phyloP scores from a whole-genome alignment of 768 basidiomycete genomes.

The Rhizopogon salebrosus region DNA sequence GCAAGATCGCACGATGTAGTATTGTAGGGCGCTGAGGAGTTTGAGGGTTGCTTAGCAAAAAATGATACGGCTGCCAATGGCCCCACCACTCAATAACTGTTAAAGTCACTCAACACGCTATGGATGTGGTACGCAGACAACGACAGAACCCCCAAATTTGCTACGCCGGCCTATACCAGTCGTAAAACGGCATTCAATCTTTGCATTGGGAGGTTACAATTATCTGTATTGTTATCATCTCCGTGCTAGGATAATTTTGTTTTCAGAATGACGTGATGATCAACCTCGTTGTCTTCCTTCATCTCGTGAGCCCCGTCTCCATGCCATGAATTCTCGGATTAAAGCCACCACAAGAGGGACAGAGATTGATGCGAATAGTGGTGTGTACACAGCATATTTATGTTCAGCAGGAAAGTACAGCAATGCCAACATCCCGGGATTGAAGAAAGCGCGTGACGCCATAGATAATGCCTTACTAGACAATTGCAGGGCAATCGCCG shows the following conservation, averaged over 20 bases:
- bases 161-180: too few species aligned
- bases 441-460: slow-evolving; percentile 89
- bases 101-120: too few species aligned
- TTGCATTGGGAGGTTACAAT: neutral
- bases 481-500: slow-evolving; percentile 41
- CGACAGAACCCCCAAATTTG: too few species aligned
- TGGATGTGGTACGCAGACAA: too few species aligned
- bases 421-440: slow-evolving; percentile 92
- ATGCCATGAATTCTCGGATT: slow-evolving; percentile 65
- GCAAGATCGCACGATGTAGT: too few species aligned
- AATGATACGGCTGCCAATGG: neutral
- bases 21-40: neutral
- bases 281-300: slow-evolving; percentile 11
- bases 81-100: too few species aligned
- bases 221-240: neutral
- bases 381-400: slow-evolving; percentile 95
- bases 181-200: neutral
- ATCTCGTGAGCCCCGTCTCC: slow-evolving; percentile 33
- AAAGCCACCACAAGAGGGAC: slow-evolving; percentile 78
- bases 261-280: neutral
- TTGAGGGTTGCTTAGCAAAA: neutral
- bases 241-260: slow-evolving; percentile 5
- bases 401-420: slow-evolving; percentile 98
- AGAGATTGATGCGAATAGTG: slow-evolving; percentile 86
- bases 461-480: slow-evolving; percentile 60